Conservation (phyloP, 768 basidiomycete species). For the Solioccasus polychromus region DNA sequence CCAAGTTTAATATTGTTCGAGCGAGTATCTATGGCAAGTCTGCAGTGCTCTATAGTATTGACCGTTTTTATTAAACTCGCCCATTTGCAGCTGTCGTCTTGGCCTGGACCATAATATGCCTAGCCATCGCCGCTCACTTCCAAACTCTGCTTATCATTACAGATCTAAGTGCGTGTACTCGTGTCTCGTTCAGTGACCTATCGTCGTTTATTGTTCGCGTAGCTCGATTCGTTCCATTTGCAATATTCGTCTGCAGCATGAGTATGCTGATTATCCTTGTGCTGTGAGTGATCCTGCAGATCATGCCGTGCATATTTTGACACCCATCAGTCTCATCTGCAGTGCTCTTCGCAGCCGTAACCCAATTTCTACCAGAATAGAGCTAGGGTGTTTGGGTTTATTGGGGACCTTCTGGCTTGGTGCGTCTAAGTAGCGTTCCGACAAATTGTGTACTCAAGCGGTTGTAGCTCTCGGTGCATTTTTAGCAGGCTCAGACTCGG, state of each 20-base stretch:
- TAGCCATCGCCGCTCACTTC: constrained; percentile 79
- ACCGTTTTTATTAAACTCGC: constrained; percentile 6
- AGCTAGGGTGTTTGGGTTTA: constrained; percentile 68
- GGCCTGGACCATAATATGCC: constrained; percentile 73
- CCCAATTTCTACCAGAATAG: constrained; percentile 76
- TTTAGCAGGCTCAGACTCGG: constrained; percentile 70
- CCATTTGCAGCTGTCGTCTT: constrained; percentile 53
- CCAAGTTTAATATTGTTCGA: constrained; percentile 69
- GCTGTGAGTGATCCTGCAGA: constrained; percentile 46
- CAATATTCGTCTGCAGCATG: constrained; percentile 73
- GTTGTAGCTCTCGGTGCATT: constrained; percentile 68
- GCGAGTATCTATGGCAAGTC: constrained; percentile 62
- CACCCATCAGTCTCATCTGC: constrained; percentile 51
- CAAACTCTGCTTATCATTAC: constrained; percentile 67
- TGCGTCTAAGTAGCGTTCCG: constrained; percentile 33
- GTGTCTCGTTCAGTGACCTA: background rate
- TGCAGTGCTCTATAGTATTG: background rate
- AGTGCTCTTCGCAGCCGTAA: constrained; percentile 64
- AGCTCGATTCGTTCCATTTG: constrained; percentile 88
- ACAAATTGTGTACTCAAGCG: constrained; percentile 10
- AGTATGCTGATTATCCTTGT: constrained; percentile 65
- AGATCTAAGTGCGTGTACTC: constrained; percentile 64
- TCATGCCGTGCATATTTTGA: constrained; percentile 7
- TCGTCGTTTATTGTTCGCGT: constrained; percentile 7
- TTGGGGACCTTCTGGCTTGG: constrained; percentile 79